Base-by-base conservation (phyloP, 257 asterid genomes). In the Przewalskia tangutica region DNA sequence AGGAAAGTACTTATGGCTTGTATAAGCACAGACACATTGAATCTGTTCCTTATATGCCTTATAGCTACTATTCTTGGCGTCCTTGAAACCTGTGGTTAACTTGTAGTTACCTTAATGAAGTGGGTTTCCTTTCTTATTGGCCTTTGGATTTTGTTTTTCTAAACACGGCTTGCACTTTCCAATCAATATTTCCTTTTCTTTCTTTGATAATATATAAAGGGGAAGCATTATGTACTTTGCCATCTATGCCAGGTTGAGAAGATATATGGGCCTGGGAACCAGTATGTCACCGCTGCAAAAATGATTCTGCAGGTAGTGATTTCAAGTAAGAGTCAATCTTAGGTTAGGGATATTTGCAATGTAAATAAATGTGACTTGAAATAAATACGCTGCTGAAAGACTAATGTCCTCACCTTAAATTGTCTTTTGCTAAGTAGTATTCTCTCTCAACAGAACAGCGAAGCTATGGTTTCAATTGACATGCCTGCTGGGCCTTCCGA, bases 401-500 rank as follows among this genome's bases (percentile, higher is more conserved):
- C 85, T 86, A 86, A 85, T 11, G 71, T 85, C 56, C 14, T 82
- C 38, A 81, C 78, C 44, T 50, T 11, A 13, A 64, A 42, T 70
- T 81, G 42, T n/a, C 3, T 65, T 64, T 62, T 32, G 46, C 73
- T 63, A 12, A 55, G 58, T 50, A 60, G 48, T 79, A 60, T 79
- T 51, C 86, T 85, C 84, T 86, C 48, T 84, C 82, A 83, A 83
- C 91, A 95, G 99, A 95, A 94, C 86, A 95, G 99, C 81, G 99
- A 95, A 85, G 99, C 98, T 54, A 90, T 95, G 99, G 85, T 94
- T 83, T 94, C 97, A 75, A 94, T 95, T 86, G 99, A 95, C 91
- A 95, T 95, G 99, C 98, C 99, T 12, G 97, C 98, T 85, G 99
- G 99, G 85, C 99, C 99, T 80, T 95, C 99, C n/a, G 99, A 95